These are phyloP conservation scores for Hypoxylon trugodes DNA, from an alignment of 495 filamentous ascomycete genomes.

Conservation along the genomic window DNA sequence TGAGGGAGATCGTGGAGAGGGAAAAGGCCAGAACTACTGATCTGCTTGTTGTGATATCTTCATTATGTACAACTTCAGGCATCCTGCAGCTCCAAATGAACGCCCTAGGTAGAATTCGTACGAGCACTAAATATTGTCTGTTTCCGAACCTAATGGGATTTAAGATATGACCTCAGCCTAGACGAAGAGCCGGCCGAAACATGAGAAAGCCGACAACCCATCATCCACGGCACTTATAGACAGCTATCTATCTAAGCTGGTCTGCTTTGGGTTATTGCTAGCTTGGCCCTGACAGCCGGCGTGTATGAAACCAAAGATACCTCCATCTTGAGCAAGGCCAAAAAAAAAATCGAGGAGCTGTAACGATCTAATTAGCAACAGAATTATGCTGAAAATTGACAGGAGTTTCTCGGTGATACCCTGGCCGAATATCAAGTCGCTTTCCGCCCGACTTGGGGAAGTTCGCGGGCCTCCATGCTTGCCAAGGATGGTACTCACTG, in stretches of 20 bases:
- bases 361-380: slow-evolving; percentile 14
- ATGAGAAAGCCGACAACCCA: slow-evolving; percentile 2
- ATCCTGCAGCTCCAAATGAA: slow-evolving; percentile 26
- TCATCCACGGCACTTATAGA: background rate
- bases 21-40: slow-evolving; percentile 18
- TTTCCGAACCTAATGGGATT: background rate
- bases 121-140: background rate
- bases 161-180: background rate
- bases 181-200: background rate
- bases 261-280: background rate
- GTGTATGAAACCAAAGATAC: slow-evolving; percentile 2
- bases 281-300: background rate
- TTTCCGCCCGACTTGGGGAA: slow-evolving; percentile 29
- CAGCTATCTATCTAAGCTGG: background rate
- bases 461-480: slow-evolving; percentile 33
- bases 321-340: background rate
- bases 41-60: slow-evolving; percentile 5
- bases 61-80: slow-evolving; percentile 25
- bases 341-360: background rate
- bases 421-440: slow-evolving; percentile 34
- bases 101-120: background rate
- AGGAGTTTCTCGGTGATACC: slow-evolving; percentile 28
- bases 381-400: slow-evolving; percentile 20
- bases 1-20: slow-evolving; percentile 31
- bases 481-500: slow-evolving; percentile 32